These are phyloP conservation scores for Fusarium verticillioides DNA, from an alignment of 2,329 filamentous ascomycete species.

Conservation along the genomic window DNA sequence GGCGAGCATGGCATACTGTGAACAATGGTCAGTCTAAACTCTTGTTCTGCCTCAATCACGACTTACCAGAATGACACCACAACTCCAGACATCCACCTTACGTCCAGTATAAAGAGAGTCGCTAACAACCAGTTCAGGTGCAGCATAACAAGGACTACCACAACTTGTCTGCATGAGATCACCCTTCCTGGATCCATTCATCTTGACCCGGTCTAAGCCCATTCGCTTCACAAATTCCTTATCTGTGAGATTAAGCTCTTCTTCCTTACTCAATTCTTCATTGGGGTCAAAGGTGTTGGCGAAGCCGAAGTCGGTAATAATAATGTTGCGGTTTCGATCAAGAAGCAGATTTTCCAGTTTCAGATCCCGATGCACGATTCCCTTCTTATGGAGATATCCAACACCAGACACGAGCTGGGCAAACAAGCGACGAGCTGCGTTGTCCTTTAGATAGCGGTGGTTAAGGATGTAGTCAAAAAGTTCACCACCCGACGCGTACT, in stretches of 20 bases:
- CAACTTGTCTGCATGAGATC: constrained; percentile 99
- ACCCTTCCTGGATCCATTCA: constrained; percentile 81
- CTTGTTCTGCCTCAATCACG: not conserved
- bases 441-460: constrained; percentile 95
- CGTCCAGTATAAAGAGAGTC: constrained; percentile 96
- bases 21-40: constrained; percentile 17
- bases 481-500: constrained; percentile 97
- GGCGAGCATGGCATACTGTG: constrained; percentile 97
- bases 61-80: constrained; percentile 95
- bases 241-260: constrained; percentile 87
- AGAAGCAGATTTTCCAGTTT: constrained; percentile 96
- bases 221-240: constrained; percentile 88
- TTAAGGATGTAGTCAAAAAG: constrained; percentile 98
- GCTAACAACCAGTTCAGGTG: constrained; percentile 95
- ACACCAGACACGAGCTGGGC: constrained; percentile 96
- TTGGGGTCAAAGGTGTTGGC: constrained; percentile 94
- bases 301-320: constrained; percentile 99
- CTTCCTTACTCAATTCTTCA: constrained; percentile 89
- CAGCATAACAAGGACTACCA: constrained; percentile 96
- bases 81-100: constrained; percentile 99
- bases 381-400: constrained; percentile 97
- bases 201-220: constrained; percentile 82
- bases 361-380: constrained; percentile 95
- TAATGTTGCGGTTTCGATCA: constrained; percentile 97
- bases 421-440: constrained; percentile 88